A percentile compares a stretch with the other conserved stretches of the same genome.
These are phyloP conservation scores for Neoboletus brunneissimus DNA, from an alignment of 768 basidiomycete species.

Conservation along the genomic window DNA sequence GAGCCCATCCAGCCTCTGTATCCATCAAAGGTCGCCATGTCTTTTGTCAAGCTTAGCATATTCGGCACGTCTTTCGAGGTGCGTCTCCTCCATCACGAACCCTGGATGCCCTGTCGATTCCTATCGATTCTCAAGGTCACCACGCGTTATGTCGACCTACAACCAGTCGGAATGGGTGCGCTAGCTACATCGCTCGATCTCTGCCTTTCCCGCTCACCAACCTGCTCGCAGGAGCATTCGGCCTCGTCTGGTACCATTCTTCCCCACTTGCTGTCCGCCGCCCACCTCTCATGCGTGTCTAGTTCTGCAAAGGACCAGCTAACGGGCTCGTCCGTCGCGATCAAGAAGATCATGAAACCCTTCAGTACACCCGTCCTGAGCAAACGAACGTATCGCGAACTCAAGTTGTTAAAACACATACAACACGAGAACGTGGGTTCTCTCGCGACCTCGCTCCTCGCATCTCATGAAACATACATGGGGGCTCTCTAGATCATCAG, in stretches of 20 bases:
- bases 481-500: slow-evolving; percentile 81
- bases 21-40: slow-evolving; percentile 46
- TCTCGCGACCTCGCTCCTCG: neutral
- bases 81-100: slow-evolving; percentile 13
- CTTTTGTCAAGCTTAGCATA: slow-evolving; percentile 97
- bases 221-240: slow-evolving; percentile 70
- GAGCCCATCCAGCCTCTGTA: neutral
- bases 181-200: slow-evolving; percentile 15
- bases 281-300: slow-evolving; percentile 14
- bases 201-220: slow-evolving; percentile 16
- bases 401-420: slow-evolving; percentile 97
- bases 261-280: neutral
- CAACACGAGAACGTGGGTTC: slow-evolving; percentile 91
- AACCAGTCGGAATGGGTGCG: slow-evolving; percentile 98
- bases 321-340: slow-evolving; percentile 89
- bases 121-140: slow-evolving; percentile 64
- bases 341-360: slow-evolving; percentile 99
- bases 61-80: slow-evolving; percentile 98
- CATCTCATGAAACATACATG: slow-evolving; percentile 4
- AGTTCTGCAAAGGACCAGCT: slow-evolving; percentile 96
- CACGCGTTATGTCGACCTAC: slow-evolving; percentile 97
- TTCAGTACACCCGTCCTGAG: slow-evolving; percentile 98
- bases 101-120: slow-evolving; percentile 20
- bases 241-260: slow-evolving; percentile 83
- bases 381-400: slow-evolving; percentile 96